These are phyloP conservation scores for Naganishia vaughanmartiniae DNA, from an alignment of 768 basidiomycete species.

Conservation along the genomic window DNA sequence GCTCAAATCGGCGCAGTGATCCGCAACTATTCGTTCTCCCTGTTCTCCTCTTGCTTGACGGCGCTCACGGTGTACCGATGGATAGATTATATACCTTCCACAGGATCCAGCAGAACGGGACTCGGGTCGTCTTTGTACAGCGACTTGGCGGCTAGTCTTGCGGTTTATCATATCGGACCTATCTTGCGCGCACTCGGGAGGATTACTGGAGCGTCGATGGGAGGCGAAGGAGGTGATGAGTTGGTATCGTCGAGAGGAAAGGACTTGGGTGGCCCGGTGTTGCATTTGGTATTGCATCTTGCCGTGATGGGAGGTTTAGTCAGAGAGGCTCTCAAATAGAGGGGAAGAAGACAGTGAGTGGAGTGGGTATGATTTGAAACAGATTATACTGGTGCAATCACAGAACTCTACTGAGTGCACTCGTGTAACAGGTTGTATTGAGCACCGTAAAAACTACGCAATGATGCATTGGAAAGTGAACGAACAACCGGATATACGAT, in stretches of 20 bases:
- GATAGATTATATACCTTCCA: not conserved
- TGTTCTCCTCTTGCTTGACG: constrained; percentile 26
- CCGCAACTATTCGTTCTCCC: constrained; percentile 26
- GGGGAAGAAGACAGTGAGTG: not conserved
- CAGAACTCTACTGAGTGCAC: too few species aligned
- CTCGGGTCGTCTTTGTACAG: not conserved
- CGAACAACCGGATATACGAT: too few species aligned
- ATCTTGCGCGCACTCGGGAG: constrained; percentile 22
- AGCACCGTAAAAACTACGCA: too few species aligned
- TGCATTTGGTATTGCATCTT: constrained; percentile 25
- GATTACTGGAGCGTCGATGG: not conserved
- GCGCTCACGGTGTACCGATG: constrained; percentile 8
- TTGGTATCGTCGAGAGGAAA: constrained; percentile 14
- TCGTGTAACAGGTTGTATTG: too few species aligned
- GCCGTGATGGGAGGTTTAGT: constrained; percentile 24
- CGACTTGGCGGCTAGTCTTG: constrained; percentile 21
- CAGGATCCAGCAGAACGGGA: not conserved
- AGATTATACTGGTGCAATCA: too few species aligned
- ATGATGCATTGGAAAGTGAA: too few species aligned
- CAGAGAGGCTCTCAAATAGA: constrained; percentile 5
- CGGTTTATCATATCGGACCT: constrained; percentile 27
- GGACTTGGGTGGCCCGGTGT: constrained; percentile 27
- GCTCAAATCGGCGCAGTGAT: constrained; percentile 16
- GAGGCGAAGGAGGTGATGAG: not conserved
- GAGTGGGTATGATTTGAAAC: too few species aligned